Evolutionary conservation across 768 basidiomycete species (phyloP), one percentile per base, ranked within the genome.

Genomic region (Steccherinum ochraceum): DNA sequence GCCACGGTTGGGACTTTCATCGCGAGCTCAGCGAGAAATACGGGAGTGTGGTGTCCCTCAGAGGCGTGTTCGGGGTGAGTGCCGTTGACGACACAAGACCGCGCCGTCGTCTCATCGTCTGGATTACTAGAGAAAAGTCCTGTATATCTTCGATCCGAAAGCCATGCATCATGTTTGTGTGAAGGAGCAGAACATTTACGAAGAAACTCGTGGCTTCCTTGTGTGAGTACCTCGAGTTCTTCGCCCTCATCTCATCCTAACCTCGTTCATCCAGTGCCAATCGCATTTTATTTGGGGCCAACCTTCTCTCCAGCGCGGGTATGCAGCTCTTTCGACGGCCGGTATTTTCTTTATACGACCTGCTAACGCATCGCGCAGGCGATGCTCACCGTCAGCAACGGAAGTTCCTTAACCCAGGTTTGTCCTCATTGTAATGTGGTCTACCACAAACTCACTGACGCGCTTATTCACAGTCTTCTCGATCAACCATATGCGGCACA

Each of bases 31-130:
- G 45, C 1, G 39, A 58, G 4, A 50, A 49, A 0, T 79, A 71
- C 50, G 75, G 73, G 2, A 70, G 71, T 3, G 65, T 78, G 52
- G 72, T 70, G 19, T 76, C 69, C 56, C 64, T 78, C 3, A 57
- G 72, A 35, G 75, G 75, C 5, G 69, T 77, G 51, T 75, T 77
- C 46, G 76, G 77, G 41, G 75, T 77, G 5, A 16, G 1, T 3
- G 3, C 13, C 3, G 11, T 19, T n/a, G 10, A 11, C 3, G 12
- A 19, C 24, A n/a, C 7, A 43, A 24, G 12, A 1, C 24, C 3
- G 16, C n/a, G 12, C 20, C 19, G 5, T 18, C 19, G 20, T 25
- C 18, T 45, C 7, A 26, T 45, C 41, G 21, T 21, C 41, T 2
- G 16, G 16, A 4, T 27, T 44, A n/a, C 30, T 23, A 65, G 64